Conservation (phyloP, 768 basidiomycete genomes). For the Ephemerocybe angulata region DNA sequence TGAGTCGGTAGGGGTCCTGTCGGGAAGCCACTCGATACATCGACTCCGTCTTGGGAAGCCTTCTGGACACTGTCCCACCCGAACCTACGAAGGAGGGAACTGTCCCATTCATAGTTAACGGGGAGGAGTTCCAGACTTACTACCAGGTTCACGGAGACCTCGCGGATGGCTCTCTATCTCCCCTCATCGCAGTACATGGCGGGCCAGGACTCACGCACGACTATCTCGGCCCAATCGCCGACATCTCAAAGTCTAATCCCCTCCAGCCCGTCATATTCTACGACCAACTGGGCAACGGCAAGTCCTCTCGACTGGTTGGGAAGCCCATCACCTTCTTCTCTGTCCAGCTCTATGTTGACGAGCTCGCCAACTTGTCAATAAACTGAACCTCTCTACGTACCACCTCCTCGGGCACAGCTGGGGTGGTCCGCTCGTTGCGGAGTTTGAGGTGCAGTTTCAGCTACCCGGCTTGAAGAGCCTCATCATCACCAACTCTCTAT, state of each 20-base stretch:
- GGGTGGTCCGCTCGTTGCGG: conserved; percentile 51
- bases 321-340: conserved; percentile 48
- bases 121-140: conserved; percentile 34
- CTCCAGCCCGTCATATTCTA: conserved; percentile 50
- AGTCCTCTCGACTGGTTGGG: conserved; percentile 47
- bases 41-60: background rate
- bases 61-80: background rate
- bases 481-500: conserved; percentile 28
- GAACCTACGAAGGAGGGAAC: conserved; percentile 13
- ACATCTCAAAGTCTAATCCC: conserved; percentile 28
- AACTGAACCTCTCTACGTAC: conserved; percentile 41
- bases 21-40: background rate
- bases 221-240: conserved; percentile 39
- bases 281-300: conserved; percentile 54
- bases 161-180: conserved; percentile 19
- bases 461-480: conserved; percentile 38
- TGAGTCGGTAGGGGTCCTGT: too few relatives aligned
- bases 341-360: conserved; percentile 47
- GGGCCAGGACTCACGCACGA: conserved; percentile 46
- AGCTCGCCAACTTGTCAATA: conserved; percentile 47
- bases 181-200: conserved; percentile 47
- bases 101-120: conserved; percentile 15
- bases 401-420: conserved; percentile 54
- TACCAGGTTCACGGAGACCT: conserved; percentile 43
- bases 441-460: conserved; percentile 35